Base-by-base conservation (phyloP, 306 rosid genomes). In the Arachis hypogaea region DNA sequence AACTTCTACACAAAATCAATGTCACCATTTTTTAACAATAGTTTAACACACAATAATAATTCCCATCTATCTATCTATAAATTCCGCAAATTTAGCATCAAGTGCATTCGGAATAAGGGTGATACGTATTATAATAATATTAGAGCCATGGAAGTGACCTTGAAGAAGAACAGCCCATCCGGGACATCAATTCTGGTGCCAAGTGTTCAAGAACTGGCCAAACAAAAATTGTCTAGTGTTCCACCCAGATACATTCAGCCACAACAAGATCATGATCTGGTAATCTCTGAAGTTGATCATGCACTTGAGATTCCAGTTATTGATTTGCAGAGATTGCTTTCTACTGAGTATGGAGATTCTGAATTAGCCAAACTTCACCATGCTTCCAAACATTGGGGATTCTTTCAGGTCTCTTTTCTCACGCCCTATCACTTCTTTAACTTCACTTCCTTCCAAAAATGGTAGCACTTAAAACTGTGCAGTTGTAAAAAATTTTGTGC, bases 331-430 rank as follows among this genome's bases (percentile, higher is more conserved):
- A 79, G 2, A 0, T 72, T 79, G 77, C 47, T 71, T 69, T 66
- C 79, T 29, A 1, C 1, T 62, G 49, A 83, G 54, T 40, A 11
- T 18, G 59, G 33, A 1, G 12, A 4, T 67, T 57, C 70, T 66
- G 83, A 82, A 52, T 78, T 78, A 78, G 49, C 56, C 9, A 82
- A 78, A 71, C 81, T 82, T 54, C 86, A 82, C 54, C 78, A 50
- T 70, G 83, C 86, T 18, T 78, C 78, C 52, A 69, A 70, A 59
- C 68, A 78, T 1, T 78, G 83, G 86, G 86, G 86, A 18, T 82
- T 82, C 68, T 78, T 78, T n/a, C 83, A 82, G 71, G 86, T 78
- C 5, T 47, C 0, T 50, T 57, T 51, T 9, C 9, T 50, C 4
- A 22, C 18, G 1, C 12, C 2, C 55, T 16, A 70, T 64, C 14